Conservation (phyloP, 148 eudicot species). For the Chenopodium album region DNA sequence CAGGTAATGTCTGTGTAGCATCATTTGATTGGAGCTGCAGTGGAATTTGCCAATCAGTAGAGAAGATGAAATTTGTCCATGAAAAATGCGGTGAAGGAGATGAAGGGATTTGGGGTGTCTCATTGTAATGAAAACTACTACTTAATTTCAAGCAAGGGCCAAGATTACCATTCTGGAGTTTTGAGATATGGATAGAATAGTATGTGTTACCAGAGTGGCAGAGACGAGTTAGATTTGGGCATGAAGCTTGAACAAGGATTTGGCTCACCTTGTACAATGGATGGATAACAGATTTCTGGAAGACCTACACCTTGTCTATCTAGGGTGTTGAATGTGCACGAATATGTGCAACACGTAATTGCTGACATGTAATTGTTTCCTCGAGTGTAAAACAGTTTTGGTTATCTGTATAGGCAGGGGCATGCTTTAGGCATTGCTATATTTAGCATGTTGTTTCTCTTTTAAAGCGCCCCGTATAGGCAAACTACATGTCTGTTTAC, state of each 20-base stretch:
- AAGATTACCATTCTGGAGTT: not conserved
- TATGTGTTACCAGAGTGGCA: conserved; percentile 5
- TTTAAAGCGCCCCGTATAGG: conserved; percentile 16
- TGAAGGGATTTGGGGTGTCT: conserved; percentile 57
- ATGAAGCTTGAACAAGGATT: conserved; percentile 6
- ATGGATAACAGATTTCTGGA: not conserved
- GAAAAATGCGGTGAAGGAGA: conserved; percentile 71
- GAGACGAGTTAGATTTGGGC: not conserved
- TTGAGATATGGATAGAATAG: conserved; percentile 10
- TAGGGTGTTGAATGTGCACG: not conserved
- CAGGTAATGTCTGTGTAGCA: conserved; percentile 68
- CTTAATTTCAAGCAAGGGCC: not conserved
- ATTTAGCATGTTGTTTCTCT: not conserved
- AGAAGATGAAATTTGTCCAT: conserved; percentile 62
- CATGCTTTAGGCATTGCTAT: not conserved
- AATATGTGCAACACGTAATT: not conserved
- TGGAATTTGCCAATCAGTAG: conserved; percentile 79
- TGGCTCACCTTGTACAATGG: conserved; percentile 5
- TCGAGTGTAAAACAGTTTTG: conserved; percentile 15
- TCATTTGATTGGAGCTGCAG: conserved; percentile 86
- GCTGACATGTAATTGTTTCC: conserved; percentile 6
- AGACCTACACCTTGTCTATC: not conserved
- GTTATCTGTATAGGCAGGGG: conserved; percentile 26
- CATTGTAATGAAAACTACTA: conserved; percentile 28
- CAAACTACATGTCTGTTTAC: conserved; percentile 4